These are phyloP conservation scores for Chaetomium tenue DNA, from an alignment of 495 filamentous ascomycete species.

Conservation along the genomic window DNA sequence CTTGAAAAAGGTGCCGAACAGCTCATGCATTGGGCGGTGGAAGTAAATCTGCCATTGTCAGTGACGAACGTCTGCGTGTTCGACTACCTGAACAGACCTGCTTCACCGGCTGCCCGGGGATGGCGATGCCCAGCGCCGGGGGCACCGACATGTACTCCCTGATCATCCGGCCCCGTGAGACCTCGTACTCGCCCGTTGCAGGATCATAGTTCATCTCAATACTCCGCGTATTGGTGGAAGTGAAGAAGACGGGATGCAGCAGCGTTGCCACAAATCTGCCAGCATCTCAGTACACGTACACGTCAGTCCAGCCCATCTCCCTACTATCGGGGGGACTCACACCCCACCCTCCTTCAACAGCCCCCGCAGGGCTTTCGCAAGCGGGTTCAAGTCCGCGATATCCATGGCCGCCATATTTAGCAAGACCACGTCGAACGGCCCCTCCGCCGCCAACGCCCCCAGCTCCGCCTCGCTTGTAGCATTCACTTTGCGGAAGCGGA, in stretches of 20 bases:
- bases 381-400: slow-evolving; percentile 36
- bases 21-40: slow-evolving; percentile 44
- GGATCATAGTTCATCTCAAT: slow-evolving; percentile 30
- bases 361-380: slow-evolving; percentile 35
- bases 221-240: slow-evolving; percentile 35
- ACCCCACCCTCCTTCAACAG: slow-evolving; percentile 40
- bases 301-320: neutral
- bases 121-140: slow-evolving; percentile 38
- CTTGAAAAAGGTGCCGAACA: slow-evolving; percentile 42
- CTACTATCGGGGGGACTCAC: slow-evolving; percentile 27
- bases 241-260: slow-evolving; percentile 48
- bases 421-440: slow-evolving; percentile 35
- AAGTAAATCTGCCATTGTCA: slow-evolving; percentile 38
- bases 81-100: slow-evolving; percentile 33
- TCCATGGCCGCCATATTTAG: slow-evolving; percentile 52
- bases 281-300: neutral
- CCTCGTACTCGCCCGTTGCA: slow-evolving; percentile 27
- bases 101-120: slow-evolving; percentile 31
- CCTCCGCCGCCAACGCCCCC: slow-evolving; percentile 26
- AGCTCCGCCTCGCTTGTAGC: slow-evolving; percentile 37
- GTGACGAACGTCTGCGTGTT: neutral
- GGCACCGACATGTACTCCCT: slow-evolving; percentile 40
- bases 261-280: slow-evolving; percentile 44
- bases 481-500: slow-evolving; percentile 34
- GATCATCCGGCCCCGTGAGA: slow-evolving; percentile 33